Base-by-base conservation (phyloP, 441 rosid species). In the Arabidopsis lyrata region DNA sequence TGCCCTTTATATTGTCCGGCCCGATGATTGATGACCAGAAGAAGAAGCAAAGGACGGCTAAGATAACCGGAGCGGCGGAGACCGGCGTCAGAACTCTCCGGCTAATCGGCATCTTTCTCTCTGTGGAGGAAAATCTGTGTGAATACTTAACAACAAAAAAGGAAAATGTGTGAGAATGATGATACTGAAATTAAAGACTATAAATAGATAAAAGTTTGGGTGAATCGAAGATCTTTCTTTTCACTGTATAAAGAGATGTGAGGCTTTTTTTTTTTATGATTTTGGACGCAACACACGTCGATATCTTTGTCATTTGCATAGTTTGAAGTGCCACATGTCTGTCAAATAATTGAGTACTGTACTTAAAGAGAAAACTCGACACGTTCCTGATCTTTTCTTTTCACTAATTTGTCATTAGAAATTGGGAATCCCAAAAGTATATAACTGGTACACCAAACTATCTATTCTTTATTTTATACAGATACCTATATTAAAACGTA, bases 1-100 rank as follows among this genome's bases (percentile, higher is more conserved):
- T 64, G 16, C 71, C 69, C 13, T 70, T 75, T 20, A 85, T 5
- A 5, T 35, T 10, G 8, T 81, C 81, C 10, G 88, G 82, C 36
- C 53, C 72, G 14, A 84, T 71, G 15, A 80, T 63, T 6, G 50
- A 64, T 34, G 58, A 4, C 52, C 81, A 70, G 2, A 72, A 22
- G 38, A 68, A 7, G 20, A 31, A 59, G 5, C 45, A 15, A 63
- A 75, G 13, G 24, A 75, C 41, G 16, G 82, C 73, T 32, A 77
- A 20, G 11, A 68, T 59, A 27, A 75, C 44, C 41, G 73, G 78
- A 16, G 5, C 45, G 27, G 73, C 67, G 1, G 35, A 54, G 1
- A 66, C 2, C 18, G 31, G 77, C 1, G 39, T 74, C 42, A 74
- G 1, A 74, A 66, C 62, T 59, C 62, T 74, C 14, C 34, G 48